Evolutionary conservation across 805 yeast species (phyloP), one percentile per base, ranked within the genome.

Genomic region (Schizosaccharomyces cryophilus): DNA sequence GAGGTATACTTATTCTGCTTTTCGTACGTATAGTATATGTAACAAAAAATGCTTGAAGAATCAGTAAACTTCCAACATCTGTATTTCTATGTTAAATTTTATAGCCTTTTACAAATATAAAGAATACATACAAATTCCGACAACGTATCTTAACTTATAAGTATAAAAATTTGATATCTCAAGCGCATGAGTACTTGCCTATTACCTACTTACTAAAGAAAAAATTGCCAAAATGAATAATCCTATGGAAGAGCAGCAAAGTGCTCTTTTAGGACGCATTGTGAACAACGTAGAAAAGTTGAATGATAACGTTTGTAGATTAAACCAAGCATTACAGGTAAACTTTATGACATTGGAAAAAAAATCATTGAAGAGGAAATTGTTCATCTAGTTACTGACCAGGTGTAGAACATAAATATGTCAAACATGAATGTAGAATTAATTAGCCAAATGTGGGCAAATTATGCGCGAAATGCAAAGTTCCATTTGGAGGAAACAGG

Each of bases 231-330:
- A 56, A 35, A 56, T 56, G 94, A 87, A 85, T 71, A 86, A 85
- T 66, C 95, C 95, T 3, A 89, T 86, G 67, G 89, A 85, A 66
- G 84, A 83, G 67, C 84, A 80, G 5, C 95, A 87, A 68, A 82
- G 79, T 64, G 87, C 87, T 17, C 73, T 87, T 26, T 73, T 84
- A 51, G 79, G 85, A 11, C 79, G 95, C 64, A 85, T 86, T n/a
- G 80, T 84, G 60, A 80, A 78, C 69, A 85, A 84, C 65, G 80
- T 85, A 69, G 87, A 84, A 66, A 75, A 82, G 63, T 72, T 87
- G 64, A 87, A 87, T 67, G 85, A 81, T 63, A 83, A 87, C 45
- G 79, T 87, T 0, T 76, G 74, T 9, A 78, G 80, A 2, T 72
- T 86, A 67, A 87, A 85, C 69, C 74, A 78, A 61, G 75, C 80